Base-by-base conservation (phyloP, 495 filamentous ascomycete genomes). In the Daldinia vernicosa region DNA sequence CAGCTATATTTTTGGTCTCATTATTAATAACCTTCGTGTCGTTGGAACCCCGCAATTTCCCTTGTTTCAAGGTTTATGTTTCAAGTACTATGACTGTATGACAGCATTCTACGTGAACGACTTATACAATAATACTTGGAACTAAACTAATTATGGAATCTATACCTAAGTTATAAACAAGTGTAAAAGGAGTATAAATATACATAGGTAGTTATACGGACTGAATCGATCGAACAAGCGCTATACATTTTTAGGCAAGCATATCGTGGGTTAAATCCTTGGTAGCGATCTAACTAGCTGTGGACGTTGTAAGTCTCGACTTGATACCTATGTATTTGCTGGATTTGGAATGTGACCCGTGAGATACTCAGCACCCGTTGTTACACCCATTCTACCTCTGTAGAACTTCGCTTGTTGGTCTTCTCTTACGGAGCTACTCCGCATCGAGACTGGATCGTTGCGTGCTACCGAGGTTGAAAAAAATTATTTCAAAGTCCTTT, bases 51-150 rank as follows among this genome's bases (percentile, higher is more conserved):
- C 19, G 22, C 28, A 47, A 47, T 53, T 40, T 57, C 14, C 63
- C 59, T 67, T 63, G 63, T 71, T 71, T 67, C 63, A 71, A 63
- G 59, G 24, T 37, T 47, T 52, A 27, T 53, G 63, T 67, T 67
- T 67, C 63, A 60, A 71, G 59, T 40, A 47, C 12, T 35, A 35
- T 35, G 45, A 62, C 14, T 39, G 15, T 35, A 35, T 35, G 45
- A 62, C 14, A 52, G 15, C 45, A 32, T 17, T 39, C 30, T 53
- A 26, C 11, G 4, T 37, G 7, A 40, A 40, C 15, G 39, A 40
- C 39, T 40, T 40, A 40, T 47, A 47, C 17, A 40, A 33, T n/a
- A n/a, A n/a, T n/a, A n/a, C n/a, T n/a, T n/a, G n/a, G n/a, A n/a
- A n/a, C n/a, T n/a, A n/a, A n/a, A 27, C 26, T 27, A 27, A 27